A percentile compares a stretch with the other conserved stretches of the same genome.
These are phyloP conservation scores for Periconia sp. DNA, from an alignment of 2,329 filamentous ascomycete genomes.

Conservation along the genomic window DNA sequence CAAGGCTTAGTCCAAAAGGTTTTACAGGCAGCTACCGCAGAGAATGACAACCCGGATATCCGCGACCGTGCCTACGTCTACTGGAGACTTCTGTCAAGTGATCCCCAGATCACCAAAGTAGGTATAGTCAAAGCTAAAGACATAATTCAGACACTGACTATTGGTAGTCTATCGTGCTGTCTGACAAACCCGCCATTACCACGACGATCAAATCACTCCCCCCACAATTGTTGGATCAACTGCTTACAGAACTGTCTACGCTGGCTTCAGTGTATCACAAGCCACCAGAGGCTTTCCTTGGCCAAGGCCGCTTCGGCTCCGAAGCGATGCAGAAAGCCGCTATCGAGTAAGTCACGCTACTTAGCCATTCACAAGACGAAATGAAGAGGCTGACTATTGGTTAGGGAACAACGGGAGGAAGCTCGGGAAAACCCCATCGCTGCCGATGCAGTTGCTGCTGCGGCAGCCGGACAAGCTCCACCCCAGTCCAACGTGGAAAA, in stretches of 20 bases:
- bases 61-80: constrained; percentile 97
- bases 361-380: background rate
- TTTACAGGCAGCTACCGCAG: constrained; percentile 85
- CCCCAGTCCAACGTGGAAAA: constrained; percentile 86
- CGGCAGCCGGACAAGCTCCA: constrained; percentile 56
- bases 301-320: constrained; percentile 89
- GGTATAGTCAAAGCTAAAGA: constrained; percentile 10
- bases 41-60: constrained; percentile 97
- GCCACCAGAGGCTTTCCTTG: constrained; percentile 95
- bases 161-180: constrained; percentile 76
- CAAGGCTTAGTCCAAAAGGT: constrained; percentile 93
- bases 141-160: constrained; percentile 4
- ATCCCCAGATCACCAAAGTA: constrained; percentile 86
- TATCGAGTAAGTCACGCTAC: constrained; percentile 65
- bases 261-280: constrained; percentile 98
- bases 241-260: constrained; percentile 90
- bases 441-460: constrained; percentile 72
- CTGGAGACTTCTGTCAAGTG: constrained; percentile 92
- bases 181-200: constrained; percentile 89
- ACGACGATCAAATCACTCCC: constrained; percentile 92
- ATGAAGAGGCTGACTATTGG: background rate
- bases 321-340: constrained; percentile 93
- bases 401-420: constrained; percentile 82
- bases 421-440: constrained; percentile 93
- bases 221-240: constrained; percentile 78